These are phyloP conservation scores for Leccinellum luteum DNA, from an alignment of 768 basidiomycete genomes.

Conservation along the genomic window DNA sequence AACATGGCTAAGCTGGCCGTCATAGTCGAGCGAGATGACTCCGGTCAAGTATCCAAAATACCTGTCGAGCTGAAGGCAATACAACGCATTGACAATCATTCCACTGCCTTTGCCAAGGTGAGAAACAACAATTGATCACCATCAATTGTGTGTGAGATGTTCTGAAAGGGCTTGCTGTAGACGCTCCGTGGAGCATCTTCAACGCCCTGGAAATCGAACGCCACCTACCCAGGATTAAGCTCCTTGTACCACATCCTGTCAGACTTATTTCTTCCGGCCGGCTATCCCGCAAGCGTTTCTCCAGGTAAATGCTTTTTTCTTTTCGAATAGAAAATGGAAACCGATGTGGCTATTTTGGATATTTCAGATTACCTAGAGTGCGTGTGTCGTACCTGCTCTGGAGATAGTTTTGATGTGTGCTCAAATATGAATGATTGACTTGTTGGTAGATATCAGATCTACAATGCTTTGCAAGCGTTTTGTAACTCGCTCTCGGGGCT, in stretches of 20 bases:
- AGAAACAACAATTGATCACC: background rate
- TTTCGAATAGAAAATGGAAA: background rate
- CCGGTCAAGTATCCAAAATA: conserved; percentile 17
- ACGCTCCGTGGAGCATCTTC: background rate
- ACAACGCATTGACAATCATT: background rate
- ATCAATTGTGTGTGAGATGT: background rate
- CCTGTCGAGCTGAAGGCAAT: conserved; percentile 7
- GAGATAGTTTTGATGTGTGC: conserved; percentile 4
- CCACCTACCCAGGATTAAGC: background rate
- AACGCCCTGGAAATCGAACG: background rate
- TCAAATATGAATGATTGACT: background rate
- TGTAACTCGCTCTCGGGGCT: conserved; percentile 65
- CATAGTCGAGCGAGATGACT: conserved; percentile 23
- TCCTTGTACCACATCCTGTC: conserved; percentile 18
- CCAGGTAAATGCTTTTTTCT: conserved; percentile 40
- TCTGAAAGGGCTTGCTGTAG: conserved; percentile 2
- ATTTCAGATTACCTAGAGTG: conserved; percentile 54
- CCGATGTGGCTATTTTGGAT: background rate
- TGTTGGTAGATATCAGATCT: conserved; percentile 54
- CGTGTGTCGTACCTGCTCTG: conserved; percentile 13
- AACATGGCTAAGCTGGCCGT: conserved; percentile 1
- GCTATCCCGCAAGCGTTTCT: conserved; percentile 60
- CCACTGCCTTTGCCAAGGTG: conserved; percentile 13
- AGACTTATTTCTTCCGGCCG: conserved; percentile 56
- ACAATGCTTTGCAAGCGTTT: conserved; percentile 67